phyloP scores from a whole-genome alignment of 208 protist species.

The Trypanosoma caninum region DNA sequence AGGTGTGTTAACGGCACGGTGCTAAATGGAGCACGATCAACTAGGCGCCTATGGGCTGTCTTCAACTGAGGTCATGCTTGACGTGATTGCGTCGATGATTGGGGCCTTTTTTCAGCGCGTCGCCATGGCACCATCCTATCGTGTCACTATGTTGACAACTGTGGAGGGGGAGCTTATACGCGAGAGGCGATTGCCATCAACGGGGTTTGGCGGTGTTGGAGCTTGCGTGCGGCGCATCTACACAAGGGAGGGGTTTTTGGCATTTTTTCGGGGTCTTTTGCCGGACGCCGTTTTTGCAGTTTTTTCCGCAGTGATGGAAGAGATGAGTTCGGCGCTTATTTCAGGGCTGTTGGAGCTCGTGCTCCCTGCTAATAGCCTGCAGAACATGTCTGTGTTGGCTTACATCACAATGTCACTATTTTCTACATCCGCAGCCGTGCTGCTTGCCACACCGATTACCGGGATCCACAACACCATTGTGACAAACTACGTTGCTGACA shows the following conservation, averaged over 20 bases:
- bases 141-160: constrained; percentile 56
- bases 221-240: constrained; percentile 50
- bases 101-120: constrained; percentile 58
- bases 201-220: constrained; percentile 59
- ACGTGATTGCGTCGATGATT: constrained; percentile 41
- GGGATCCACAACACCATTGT: constrained; percentile 30
- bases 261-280: constrained; percentile 64
- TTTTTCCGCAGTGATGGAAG: constrained; percentile 50
- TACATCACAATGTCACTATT: constrained; percentile 48
- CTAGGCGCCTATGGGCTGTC: constrained; percentile 9
- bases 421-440: constrained; percentile 34
- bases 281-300: constrained; percentile 58
- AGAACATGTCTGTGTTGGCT: constrained; percentile 36
- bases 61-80: constrained; percentile 31
- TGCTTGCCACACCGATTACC: constrained; percentile 46
- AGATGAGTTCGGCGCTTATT: constrained; percentile 44
- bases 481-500: constrained; percentile 80
- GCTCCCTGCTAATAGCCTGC: constrained; percentile 32
- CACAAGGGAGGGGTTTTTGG: constrained; percentile 45
- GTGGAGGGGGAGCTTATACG: constrained; percentile 78
- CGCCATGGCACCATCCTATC: constrained; percentile 56
- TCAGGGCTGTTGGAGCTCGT: constrained; percentile 38
- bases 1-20: too few relatives aligned
- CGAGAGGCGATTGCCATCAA: constrained; percentile 55
- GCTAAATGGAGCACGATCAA: constrained; percentile 28